Base-by-base conservation (phyloP, 106 monocot species). In the Acorus gramineus region DNA sequence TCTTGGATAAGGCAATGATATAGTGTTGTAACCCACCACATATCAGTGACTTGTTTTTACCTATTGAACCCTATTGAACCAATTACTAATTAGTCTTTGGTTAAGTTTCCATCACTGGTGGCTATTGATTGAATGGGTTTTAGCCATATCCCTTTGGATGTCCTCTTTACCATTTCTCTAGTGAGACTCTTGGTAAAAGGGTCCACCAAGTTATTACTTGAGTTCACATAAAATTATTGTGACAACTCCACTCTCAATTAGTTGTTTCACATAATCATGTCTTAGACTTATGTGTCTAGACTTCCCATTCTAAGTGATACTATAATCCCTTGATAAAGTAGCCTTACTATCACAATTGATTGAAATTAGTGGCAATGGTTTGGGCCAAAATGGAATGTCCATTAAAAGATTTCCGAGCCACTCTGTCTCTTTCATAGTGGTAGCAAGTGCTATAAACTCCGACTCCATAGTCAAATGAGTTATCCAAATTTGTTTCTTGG, bases 231-330 rank as follows among this genome's bases (percentile, higher is more conserved):
- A 68, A 7, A 3, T 57, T n/a, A 68, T n/a, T 13, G n/a, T 47
- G 12, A 68, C 53, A 10, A 68, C 44, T 14, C 11, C 47, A 7
- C 3, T 12, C 6, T 14, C 0, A 12, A 68, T 56, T 8, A 56
- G 43, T 44, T 56, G 7, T 49, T 8, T 68, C 1, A 68, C 3
- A 57, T 68, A 68, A 56, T 57, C 9, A 57, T 68, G 56, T 57
- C 56, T 57, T 6, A 47, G 67, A 56, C 11, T 14, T 14, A 57
- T 68, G 49, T 68, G 56, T 57, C 67, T 68, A 47, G 57, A 68
- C 57, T 68, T 68, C 14, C 47, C 67, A 68, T 68, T 68, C 44
- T 68, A 57, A 3, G 57, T 8, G 13, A 12, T 8, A 13, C 46
- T 68, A 56, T 46, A 57, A 9, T 46, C 56, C 9, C 47, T 44